phyloP scores from a whole-genome alignment of 2,329 filamentous ascomycete species.

The Pestalotiopsis sp. region DNA sequence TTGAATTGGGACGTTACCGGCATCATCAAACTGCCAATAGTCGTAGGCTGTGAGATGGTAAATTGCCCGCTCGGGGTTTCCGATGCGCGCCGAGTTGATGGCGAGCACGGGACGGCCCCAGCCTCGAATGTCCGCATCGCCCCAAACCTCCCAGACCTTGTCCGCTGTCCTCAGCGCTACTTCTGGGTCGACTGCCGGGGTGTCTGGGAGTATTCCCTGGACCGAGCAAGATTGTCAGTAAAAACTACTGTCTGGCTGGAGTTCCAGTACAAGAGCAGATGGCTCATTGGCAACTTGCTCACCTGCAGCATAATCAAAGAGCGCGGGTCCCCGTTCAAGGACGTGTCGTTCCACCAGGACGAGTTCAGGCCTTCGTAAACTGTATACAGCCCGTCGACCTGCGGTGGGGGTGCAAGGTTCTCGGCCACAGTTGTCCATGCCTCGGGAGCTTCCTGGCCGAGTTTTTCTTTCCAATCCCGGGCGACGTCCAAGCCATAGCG shows the following conservation, averaged over 20 bases:
- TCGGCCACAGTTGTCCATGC: conserved; percentile 44
- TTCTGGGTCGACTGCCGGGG: conserved; percentile 37
- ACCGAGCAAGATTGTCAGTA: conserved; percentile 21
- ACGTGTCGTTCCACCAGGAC: conserved; percentile 44
- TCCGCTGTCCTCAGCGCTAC: conserved; percentile 39
- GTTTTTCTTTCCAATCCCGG: conserved; percentile 43
- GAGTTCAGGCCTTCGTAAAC: conserved; percentile 49
- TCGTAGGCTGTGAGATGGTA: conserved; percentile 43
- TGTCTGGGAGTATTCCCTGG: conserved; percentile 45
- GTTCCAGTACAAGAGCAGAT: neutral
- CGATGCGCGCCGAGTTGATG: conserved; percentile 46
- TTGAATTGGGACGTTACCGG: conserved; percentile 24
- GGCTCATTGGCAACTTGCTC: neutral
- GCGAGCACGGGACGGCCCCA: conserved; percentile 51
- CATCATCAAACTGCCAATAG: conserved; percentile 45
- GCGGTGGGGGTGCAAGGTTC: conserved; percentile 46
- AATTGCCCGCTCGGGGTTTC: conserved; percentile 43
- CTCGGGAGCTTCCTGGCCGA: conserved; percentile 38
- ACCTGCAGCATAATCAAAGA: conserved; percentile 40
- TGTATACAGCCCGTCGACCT: conserved; percentile 43
- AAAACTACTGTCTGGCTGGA: neutral
- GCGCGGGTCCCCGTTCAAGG: conserved; percentile 43
- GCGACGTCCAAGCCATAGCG: conserved; percentile 51
- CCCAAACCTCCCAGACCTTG: conserved; percentile 43
- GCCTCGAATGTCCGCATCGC: conserved; percentile 43